These are phyloP conservation scores for Sclerotinia subarctica DNA, from an alignment of 2,329 filamentous ascomycete species.

Conservation along the genomic window DNA sequence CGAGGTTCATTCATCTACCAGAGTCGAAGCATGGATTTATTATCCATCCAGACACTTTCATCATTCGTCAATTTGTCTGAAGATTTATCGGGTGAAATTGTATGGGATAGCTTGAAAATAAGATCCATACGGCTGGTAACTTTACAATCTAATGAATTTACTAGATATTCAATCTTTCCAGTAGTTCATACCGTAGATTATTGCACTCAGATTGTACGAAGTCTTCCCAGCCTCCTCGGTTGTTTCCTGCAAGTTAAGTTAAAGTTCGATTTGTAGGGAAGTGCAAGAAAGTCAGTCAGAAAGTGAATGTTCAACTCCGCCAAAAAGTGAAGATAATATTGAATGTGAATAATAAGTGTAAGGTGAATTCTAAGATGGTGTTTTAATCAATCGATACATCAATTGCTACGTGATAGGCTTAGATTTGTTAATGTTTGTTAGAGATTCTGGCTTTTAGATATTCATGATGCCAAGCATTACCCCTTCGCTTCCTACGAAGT, in stretches of 20 bases:
- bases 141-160: neutral
- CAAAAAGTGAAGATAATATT: neutral
- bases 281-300: neutral
- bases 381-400: accelerated
- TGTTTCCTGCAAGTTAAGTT: neutral
- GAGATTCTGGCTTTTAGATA: neutral
- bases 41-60: no score
- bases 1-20: neutral
- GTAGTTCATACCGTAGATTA: neutral
- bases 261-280: neutral
- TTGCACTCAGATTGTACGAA: neutral
- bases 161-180: neutral
- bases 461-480: slow-evolving; percentile 10
- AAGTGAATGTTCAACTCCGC: neutral
- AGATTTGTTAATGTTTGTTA: neutral
- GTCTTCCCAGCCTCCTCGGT: neutral
- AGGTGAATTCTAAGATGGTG: neutral
- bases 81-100: neutral
- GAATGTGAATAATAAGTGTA: neutral
- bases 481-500: neutral
- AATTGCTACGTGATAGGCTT: neutral
- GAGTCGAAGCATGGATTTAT: neutral
- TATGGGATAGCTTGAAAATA: neutral
- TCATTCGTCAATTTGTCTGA: no score
- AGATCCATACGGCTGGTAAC: no score